A percentile compares a stretch with the other conserved stretches of the same genome.
Evolutionary conservation across 2,329 filamentous ascomycete species (phyloP).

Genomic region (Arthroderma sp.): DNA sequence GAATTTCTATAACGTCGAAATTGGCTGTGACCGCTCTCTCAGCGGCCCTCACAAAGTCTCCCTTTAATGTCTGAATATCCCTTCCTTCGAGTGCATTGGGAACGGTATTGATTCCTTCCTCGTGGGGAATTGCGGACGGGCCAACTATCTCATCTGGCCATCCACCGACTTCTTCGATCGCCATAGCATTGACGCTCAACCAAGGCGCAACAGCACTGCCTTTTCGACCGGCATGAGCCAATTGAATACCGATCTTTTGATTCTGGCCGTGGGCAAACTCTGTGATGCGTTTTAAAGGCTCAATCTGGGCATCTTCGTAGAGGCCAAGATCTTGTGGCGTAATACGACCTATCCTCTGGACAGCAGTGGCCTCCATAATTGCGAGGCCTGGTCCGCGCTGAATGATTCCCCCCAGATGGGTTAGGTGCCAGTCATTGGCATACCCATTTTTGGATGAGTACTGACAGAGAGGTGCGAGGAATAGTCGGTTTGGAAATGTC

Average conservation of each 20-base stretch:
- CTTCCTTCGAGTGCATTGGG: slow-evolving; percentile 55
- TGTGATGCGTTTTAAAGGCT: slow-evolving; percentile 15
- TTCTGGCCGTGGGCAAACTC: slow-evolving; percentile 33
- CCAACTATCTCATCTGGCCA: slow-evolving; percentile 43
- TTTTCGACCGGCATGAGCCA: slow-evolving; percentile 63
- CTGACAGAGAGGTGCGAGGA: slow-evolving; percentile 51
- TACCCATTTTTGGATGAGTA: slow-evolving; percentile 58
- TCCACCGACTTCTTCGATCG: slow-evolving; percentile 41
- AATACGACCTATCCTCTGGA: slow-evolving; percentile 65
- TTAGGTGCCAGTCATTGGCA: slow-evolving; percentile 66
- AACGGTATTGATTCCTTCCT: slow-evolving; percentile 16
- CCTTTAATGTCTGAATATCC: slow-evolving; percentile 55
- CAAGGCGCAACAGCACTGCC: slow-evolving; percentile 50
- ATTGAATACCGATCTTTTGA: slow-evolving; percentile 61
- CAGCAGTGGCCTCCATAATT: slow-evolving; percentile 62
- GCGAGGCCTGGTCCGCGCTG: slow-evolving; percentile 57
- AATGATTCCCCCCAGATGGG: slow-evolving; percentile 67
- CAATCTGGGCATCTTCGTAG: slow-evolving; percentile 72
- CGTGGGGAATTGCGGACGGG: slow-evolving; percentile 49
- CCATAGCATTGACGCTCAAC: slow-evolving; percentile 44
- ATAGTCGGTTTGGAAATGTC: slow-evolving; percentile 53
- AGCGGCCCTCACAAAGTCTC: slow-evolving; percentile 46
- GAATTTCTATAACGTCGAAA: slow-evolving; percentile 67
- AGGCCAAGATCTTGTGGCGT: slow-evolving; percentile 65
- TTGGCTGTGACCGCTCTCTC: slow-evolving; percentile 53